Base-by-base conservation (phyloP, 2,329 filamentous ascomycete species). In the Teratosphaeria gauchensis region DNA sequence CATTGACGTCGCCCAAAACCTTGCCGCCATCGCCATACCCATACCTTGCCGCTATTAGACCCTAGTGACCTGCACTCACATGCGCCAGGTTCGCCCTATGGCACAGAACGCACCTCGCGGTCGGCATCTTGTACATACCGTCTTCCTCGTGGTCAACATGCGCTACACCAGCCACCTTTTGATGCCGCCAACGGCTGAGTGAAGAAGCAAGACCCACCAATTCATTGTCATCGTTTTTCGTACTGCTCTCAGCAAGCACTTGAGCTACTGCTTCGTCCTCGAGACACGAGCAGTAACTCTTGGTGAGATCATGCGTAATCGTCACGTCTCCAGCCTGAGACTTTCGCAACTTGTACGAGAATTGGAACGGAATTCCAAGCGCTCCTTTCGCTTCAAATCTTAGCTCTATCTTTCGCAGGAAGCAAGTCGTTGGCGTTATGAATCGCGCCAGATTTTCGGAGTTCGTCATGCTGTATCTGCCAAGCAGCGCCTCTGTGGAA, bases 271-370 rank as follows among this genome's bases (percentile, higher is more conserved):
- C 51, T 2, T 31, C n/a, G 51, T 58, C 52, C 51, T 58, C 56
- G 30, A 58, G 19, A 51, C 56, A 58, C 9, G 19, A 32, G 56
- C 56, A 58, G 51, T 58, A 58, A 5, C 24, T 54, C 16, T 54
- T 42, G 9, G n/a, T 31, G 12, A 54, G n/a, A 32, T 58, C 56
- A n/a, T 58, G 51, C 31, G 51, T 32, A 14, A 54, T 51, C 12
- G 42, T 30, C 24, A 58, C 30, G 1, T 24, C 24, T 12, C 35
- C 56, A 14, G 53, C 51, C n/a, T n/a, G 11, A 33, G 30, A 19
- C 28, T 54, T 54, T 19, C 30, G 21, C 11, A 58, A 19, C 56
- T 46, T 58, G 56, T 46, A 48, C 8, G 51, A 46, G 21, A 58
- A 16, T 21, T 21, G 19, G 21, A 35, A 28, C 21, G 21, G 21